Base-by-base conservation (phyloP, 78 protist species). In the Cavenderia fasciculata region DNA sequence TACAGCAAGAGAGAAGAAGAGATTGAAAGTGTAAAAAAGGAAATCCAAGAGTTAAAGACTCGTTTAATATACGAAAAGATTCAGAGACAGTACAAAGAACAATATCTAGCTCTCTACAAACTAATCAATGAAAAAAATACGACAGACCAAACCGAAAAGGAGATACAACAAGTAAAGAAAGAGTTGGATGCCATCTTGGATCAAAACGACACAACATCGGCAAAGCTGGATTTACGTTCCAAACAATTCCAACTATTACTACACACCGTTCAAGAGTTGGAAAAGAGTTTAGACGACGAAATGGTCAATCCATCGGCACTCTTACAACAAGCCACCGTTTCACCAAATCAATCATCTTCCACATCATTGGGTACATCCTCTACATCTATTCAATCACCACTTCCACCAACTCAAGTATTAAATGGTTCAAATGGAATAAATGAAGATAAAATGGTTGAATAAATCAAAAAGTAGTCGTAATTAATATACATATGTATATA, bases 61-160 rank as follows among this genome's bases (percentile, higher is more conserved):
- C 47, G 51, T 40, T 57, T 82, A n/a, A 61, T 63, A 33, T 44
- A 68, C 44, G 90, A 82, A 41, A 82, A 82, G 70, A 82, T 52
- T 33, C 90, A 82, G 21, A 66, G 90, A 54, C 90, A 82, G 33
- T 82, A 82, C 44, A 82, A 82, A 56, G 90, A 82, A 43, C 90
- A 82, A 68, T 82, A 82, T 44, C 56, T 82, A 25, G 66, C 90
- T 68, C 29, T 82, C 19, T 82, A 82, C 57, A 82, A 82, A 68
- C 34, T 71, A 10, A 82, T 82, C 1, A 82, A 82, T 56, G 90
- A 82, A 54, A 49, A 82, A 57, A 63, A 36, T 4, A 7, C 33
- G 4, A 40, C 43, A 63, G 12, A 18, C 54, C 12, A 12, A 49
- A 18, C 54, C 12, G 14, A 7, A 6, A 63, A 54, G 18, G 90